A percentile compares a stretch with the other conserved stretches of the same genome.
Conservation (phyloP, 805 yeast species). For the Yarrowia yakushimensis region DNA sequence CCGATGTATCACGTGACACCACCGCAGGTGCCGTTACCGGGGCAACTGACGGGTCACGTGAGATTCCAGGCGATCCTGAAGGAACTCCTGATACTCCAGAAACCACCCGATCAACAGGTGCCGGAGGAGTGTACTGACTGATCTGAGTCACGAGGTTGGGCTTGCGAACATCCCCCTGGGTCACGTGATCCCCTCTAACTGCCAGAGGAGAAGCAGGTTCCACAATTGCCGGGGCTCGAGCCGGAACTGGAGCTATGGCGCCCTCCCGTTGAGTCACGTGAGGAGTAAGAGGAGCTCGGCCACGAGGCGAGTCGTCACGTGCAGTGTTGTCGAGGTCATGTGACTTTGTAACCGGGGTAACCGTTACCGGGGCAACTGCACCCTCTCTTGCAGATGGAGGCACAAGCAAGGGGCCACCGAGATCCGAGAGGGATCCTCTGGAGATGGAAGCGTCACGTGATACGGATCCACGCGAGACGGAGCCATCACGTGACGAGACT, state of each 20-base stretch:
- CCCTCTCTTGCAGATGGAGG: background rate
- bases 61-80: background rate
- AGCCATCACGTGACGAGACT: background rate
- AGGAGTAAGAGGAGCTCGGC: background rate
- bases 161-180: too few relatives aligned
- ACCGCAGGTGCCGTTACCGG: too few relatives aligned
- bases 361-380: background rate
- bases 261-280: background rate
- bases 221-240: background rate
- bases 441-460: background rate
- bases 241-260: background rate
- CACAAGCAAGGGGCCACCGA: background rate
- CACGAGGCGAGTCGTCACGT: background rate
- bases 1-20: background rate
- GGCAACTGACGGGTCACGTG: background rate
- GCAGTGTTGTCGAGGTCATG: background rate
- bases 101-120: background rate
- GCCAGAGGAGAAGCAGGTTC: background rate
- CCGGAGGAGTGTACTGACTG: background rate
- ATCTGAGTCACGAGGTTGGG: background rate
- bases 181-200: background rate
- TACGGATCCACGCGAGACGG: background rate
- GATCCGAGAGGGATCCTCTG: too few relatives aligned
- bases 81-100: too few relatives aligned
- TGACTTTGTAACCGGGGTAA: background rate